These are phyloP conservation scores for Tolypocladium inflatum DNA, from an alignment of 2,329 filamentous ascomycete species.

Conservation along the genomic window DNA sequence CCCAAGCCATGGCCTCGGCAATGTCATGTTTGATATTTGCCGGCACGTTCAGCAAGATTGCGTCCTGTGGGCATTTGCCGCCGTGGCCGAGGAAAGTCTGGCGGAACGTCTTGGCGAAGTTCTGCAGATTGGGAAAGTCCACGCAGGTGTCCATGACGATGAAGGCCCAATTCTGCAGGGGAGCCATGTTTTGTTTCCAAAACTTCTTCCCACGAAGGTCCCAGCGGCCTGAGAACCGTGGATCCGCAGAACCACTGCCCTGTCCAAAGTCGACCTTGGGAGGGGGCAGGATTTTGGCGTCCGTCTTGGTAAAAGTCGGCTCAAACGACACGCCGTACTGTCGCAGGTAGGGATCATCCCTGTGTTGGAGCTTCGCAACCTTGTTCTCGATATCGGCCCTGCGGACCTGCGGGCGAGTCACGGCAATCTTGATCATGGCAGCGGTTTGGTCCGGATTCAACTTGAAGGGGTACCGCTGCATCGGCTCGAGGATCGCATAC, in stretches of 20 bases:
- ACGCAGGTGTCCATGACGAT: constrained; percentile 52
- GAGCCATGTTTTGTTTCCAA: constrained; percentile 48
- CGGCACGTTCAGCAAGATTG: constrained; percentile 24
- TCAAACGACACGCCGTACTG: constrained; percentile 68
- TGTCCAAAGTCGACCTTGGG: constrained; percentile 63
- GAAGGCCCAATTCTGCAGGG: constrained; percentile 67
- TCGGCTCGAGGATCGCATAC: constrained; percentile 38
- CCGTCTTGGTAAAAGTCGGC: constrained; percentile 50
- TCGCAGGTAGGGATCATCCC: constrained; percentile 61
- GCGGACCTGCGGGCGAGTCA: constrained; percentile 65
- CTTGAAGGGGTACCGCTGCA: constrained; percentile 56
- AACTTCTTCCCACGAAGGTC: constrained; percentile 76
- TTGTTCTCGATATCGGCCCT: constrained; percentile 47
- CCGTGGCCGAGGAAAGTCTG: constrained; percentile 39
- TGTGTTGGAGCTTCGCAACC: constrained; percentile 52
- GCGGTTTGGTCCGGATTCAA: constrained; percentile 57
- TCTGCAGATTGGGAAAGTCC: constrained; percentile 21
- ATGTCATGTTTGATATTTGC: constrained; percentile 25
- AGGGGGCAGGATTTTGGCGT: constrained; percentile 60
- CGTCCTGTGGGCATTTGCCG: constrained; percentile 27
- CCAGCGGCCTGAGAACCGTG: constrained; percentile 68
- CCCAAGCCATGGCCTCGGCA: constrained; percentile 39
- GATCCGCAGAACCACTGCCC: constrained; percentile 37
- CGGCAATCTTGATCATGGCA: constrained; percentile 88
- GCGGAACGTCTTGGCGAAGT: constrained; percentile 32